Evolutionary conservation across 768 basidiomycete species (phyloP), one percentile per base, ranked within the genome.

Genomic region (Tylopilus sp.): DNA sequence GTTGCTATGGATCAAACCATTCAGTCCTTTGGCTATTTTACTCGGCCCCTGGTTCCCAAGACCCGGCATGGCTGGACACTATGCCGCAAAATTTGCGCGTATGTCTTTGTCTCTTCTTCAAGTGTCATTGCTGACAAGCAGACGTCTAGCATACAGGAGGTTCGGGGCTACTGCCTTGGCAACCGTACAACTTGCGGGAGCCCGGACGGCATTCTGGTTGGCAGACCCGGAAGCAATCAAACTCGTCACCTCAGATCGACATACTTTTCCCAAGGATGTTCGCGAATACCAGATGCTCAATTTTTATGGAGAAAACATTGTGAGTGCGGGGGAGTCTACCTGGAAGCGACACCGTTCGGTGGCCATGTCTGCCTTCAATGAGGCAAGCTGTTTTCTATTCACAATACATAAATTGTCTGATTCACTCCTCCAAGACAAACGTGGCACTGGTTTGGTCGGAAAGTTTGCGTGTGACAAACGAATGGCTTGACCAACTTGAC

Each of bases 401-500:
- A 8, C 17, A 20, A n/a, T 25, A 6, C 1, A 28, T 21, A 7
- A 7, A 47, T 21, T 17, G 23, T 41, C 43, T 50, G 21, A 58
- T 25, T 0, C 36, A 25, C 8, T 31, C 2, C 17, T 26, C 2
- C 25, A 48, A 79, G 77, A 68, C 71, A 12, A 77, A 79, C 33
- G 68, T 74, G 48, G 71, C n/a, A n/a, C n/a, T n/a, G n/a, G n/a
- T n/a, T n/a, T n/a, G n/a, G n/a, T n/a, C n/a, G n/a, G n/a, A n/a
- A 78, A 74, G 47, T 72, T 75, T 11, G 79, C 79, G 69, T 30
- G 61, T 76, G 2, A 52, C 71, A 10, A 57, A 72, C 21, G 73
- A 78, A 54, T 77, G 76, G 76, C 72, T 77, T 41, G 57, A 63
- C 11, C 60, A n/a, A n/a, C n/a, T n/a, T n/a, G n/a, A n/a, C n/a